These are phyloP conservation scores for Beauveria sp. DNA, from an alignment of 2,329 filamentous ascomycete species.

Conservation along the genomic window DNA sequence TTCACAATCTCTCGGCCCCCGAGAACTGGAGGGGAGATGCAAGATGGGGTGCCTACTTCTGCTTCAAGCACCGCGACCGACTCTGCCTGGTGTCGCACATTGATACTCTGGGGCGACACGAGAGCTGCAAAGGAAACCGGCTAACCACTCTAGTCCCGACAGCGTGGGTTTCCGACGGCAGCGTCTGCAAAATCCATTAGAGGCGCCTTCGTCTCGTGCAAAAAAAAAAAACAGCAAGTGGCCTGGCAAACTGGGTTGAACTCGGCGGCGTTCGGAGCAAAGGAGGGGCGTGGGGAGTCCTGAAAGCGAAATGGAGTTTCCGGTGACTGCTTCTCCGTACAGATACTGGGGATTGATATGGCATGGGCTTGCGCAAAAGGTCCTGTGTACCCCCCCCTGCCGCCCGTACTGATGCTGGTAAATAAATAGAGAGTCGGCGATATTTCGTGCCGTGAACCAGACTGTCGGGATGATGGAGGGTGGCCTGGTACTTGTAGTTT, in stretches of 20 bases:
- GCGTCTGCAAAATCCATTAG: not conserved
- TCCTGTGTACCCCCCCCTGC: not conserved
- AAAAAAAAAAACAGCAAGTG: not conserved
- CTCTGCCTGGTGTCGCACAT: not conserved
- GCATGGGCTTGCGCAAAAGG: conserved; percentile 4
- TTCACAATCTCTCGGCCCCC: not conserved
- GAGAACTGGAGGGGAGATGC: not conserved
- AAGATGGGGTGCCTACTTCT: no score
- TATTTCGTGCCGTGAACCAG: conserved; percentile 7
- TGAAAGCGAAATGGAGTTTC: not conserved
- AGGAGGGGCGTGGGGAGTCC: not conserved
- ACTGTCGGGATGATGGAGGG: conserved; percentile 13
- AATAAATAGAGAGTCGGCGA: not conserved
- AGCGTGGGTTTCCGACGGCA: conserved; percentile 5
- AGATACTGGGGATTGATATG: not conserved
- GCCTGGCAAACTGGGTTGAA: not conserved
- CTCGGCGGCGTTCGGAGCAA: not conserved
- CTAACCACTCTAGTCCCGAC: not conserved
- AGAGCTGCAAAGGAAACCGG: not conserved
- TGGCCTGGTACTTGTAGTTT: conserved; percentile 10
- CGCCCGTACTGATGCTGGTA: not conserved
- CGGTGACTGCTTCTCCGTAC: not conserved
- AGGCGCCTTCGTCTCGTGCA: not conserved
- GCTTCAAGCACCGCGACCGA: no score
- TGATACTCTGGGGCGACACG: not conserved